These are phyloP conservation scores for Psilocybe sp. DNA, from an alignment of 768 basidiomycete genomes.

Conservation along the genomic window DNA sequence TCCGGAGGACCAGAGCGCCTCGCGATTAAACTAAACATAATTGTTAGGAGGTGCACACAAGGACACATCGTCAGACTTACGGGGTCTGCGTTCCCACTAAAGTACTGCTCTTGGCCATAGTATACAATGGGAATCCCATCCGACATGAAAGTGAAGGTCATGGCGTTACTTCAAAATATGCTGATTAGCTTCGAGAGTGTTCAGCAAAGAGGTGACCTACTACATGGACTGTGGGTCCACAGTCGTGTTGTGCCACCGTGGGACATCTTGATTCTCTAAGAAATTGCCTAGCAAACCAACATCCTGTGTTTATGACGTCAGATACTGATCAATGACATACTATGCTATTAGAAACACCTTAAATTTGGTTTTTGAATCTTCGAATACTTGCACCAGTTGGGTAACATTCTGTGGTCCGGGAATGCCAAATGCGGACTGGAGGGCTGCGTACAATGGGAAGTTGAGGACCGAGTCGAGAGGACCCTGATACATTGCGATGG, in stretches of 20 bases:
- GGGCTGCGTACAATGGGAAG: conserved; percentile 65
- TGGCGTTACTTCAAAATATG: conserved; percentile 52
- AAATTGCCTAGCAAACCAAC: conserved; percentile 64
- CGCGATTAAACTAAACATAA: conserved; percentile 59
- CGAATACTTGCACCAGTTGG: conserved; percentile 49
- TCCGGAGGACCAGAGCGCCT: conserved; percentile 68
- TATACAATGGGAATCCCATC: conserved; percentile 86
- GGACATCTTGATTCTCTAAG: conserved; percentile 75
- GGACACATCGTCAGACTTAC: conserved; percentile 30
- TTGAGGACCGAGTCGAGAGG: conserved; percentile 69
- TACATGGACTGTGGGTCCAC: conserved; percentile 72
- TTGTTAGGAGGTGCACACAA: not conserved
- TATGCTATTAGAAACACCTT: conserved; percentile 26
- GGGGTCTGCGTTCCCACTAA: conserved; percentile 63
- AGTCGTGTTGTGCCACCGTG: conserved; percentile 70
- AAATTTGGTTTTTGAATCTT: conserved; percentile 52
- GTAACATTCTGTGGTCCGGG: conserved; percentile 66
- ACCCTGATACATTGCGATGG: conserved; percentile 60
- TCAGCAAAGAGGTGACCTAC: conserved; percentile 31
- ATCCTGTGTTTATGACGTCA: conserved; percentile 25
- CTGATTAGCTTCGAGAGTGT: not conserved
- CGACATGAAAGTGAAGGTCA: conserved; percentile 72
- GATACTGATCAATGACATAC: not conserved
- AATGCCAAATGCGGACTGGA: conserved; percentile 65
- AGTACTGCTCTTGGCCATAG: conserved; percentile 77